These are phyloP conservation scores for Davidsoniella australis DNA, from an alignment of 2,329 filamentous ascomycete species.

Conservation along the genomic window DNA sequence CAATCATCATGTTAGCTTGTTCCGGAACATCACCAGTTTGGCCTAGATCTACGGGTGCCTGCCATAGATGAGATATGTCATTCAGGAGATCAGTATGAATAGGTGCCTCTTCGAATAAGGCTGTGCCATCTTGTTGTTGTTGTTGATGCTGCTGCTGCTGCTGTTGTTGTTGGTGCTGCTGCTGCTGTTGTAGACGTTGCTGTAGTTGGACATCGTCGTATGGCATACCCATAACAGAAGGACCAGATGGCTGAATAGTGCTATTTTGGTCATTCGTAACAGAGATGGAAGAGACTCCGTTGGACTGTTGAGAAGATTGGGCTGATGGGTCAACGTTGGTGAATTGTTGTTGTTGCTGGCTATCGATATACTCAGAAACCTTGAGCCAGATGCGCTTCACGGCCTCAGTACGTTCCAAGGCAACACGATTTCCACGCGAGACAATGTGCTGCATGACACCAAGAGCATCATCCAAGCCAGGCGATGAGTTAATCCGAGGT, in stretches of 20 bases:
- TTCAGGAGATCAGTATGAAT: conserved; percentile 11
- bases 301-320: background rate
- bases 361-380: conserved; percentile 10
- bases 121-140: background rate
- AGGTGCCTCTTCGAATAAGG: conserved; percentile 9
- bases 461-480: conserved; percentile 10
- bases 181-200: background rate
- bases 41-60: conserved; percentile 4
- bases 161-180: background rate
- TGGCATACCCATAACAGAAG: background rate
- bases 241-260: background rate
- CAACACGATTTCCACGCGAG: conserved; percentile 8
- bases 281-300: background rate
- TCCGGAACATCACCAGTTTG: conserved; percentile 5
- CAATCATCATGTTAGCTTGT: conserved; percentile 8
- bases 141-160: conserved; percentile 1
- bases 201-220: background rate
- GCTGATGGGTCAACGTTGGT: background rate
- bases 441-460: conserved; percentile 12
- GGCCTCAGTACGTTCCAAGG: conserved; percentile 9
- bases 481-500: conserved; percentile 1
- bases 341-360: background rate
- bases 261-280: background rate
- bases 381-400: conserved; percentile 12
- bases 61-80: conserved; percentile 12